A percentile compares a stretch with the other conserved stretches of the same genome.
Evolutionary conservation across 2,329 filamentous ascomycete species (phyloP).

Genomic region (Colletotrichum gloeosporioides): DNA sequence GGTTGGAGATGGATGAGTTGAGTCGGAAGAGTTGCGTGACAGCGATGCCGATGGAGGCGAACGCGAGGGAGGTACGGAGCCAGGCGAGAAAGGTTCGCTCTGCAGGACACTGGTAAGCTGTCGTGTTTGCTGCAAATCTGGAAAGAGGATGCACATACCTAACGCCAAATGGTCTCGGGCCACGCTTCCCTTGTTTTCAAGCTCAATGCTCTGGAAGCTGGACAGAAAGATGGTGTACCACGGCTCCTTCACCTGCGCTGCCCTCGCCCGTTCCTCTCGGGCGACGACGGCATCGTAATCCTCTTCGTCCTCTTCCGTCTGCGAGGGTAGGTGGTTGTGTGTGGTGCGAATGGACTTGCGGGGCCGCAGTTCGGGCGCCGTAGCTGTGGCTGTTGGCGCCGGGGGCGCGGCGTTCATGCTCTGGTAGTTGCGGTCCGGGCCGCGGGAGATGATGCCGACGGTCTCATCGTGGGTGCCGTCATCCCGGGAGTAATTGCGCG

Average conservation of each 20-base stretch:
- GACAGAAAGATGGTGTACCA: constrained; percentile 59
- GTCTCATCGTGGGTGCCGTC: constrained; percentile 42
- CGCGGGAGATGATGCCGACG: constrained; percentile 43
- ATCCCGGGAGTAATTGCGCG: constrained; percentile 11
- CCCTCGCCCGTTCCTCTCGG: constrained; percentile 10
- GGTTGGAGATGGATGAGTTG: constrained; percentile 65
- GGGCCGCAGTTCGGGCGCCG: constrained; percentile 14
- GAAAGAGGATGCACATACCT: constrained; percentile 51
- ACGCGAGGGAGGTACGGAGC: constrained; percentile 82
- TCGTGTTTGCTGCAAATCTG: not conserved
- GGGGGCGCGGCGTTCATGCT: constrained; percentile 31
- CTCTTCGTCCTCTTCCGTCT: constrained; percentile 24
- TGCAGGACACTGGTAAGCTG: constrained; percentile 35
- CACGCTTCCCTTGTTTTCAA: constrained; percentile 87
- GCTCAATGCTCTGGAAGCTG: constrained; percentile 68
- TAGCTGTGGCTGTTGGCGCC: not conserved
- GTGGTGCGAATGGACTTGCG: constrained; percentile 4
- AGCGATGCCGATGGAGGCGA: constrained; percentile 82
- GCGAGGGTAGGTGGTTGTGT: constrained; percentile 20
- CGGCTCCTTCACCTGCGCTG: constrained; percentile 32
- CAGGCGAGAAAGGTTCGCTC: constrained; percentile 87
- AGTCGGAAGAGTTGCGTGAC: constrained; percentile 86
- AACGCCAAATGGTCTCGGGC: constrained; percentile 83
- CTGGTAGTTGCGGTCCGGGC: constrained; percentile 44
- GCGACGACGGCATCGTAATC: constrained; percentile 25